Conservation (phyloP, 805 yeast species). For the Candida tallmaniae region DNA sequence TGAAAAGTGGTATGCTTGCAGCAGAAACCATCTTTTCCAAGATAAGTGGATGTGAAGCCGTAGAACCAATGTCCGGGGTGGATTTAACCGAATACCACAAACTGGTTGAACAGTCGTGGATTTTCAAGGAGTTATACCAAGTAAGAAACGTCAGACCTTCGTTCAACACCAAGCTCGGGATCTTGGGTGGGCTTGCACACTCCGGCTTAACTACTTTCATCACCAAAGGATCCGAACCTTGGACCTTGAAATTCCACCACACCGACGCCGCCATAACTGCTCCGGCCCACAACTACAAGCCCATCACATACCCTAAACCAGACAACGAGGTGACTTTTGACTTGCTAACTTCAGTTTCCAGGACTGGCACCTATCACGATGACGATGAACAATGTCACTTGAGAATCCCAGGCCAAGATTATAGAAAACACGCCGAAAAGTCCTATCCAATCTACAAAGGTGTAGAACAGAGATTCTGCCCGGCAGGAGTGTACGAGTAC, state of each 20-base stretch:
- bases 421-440: slow-evolving; percentile 58
- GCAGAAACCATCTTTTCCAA: slow-evolving; percentile 71
- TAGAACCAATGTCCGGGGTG: slow-evolving; percentile 27
- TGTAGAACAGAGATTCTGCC: slow-evolving; percentile 88
- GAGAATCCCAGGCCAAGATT: slow-evolving; percentile 56
- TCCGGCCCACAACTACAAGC: slow-evolving; percentile 59
- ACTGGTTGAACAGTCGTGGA: slow-evolving; percentile 76
- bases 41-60: slow-evolving; percentile 39
- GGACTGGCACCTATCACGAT: slow-evolving; percentile 95
- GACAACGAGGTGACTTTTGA: slow-evolving; percentile 93
- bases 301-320: slow-evolving; percentile 91
- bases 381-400: slow-evolving; percentile 92
- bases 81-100: slow-evolving; percentile 58
- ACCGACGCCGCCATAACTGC: slow-evolving; percentile 73
- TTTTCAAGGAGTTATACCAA: slow-evolving; percentile 72
- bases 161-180: slow-evolving; percentile 70
- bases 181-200: slow-evolving; percentile 75
- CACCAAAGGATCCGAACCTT: slow-evolving; percentile 76
- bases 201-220: slow-evolving; percentile 82
- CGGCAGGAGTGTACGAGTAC: slow-evolving; percentile 98
- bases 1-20: slow-evolving; percentile 92
- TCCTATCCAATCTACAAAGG: slow-evolving; percentile 80
- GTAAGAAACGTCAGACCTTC: slow-evolving; percentile 93
- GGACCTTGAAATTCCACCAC: slow-evolving; percentile 70
- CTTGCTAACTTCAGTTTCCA: slow-evolving; percentile 85